Evolutionary conservation across 2,329 filamentous ascomycete genomes (phyloP), one percentile per base, ranked within the genome.

Genomic region (Stagonosporopsis rhizophila): DNA sequence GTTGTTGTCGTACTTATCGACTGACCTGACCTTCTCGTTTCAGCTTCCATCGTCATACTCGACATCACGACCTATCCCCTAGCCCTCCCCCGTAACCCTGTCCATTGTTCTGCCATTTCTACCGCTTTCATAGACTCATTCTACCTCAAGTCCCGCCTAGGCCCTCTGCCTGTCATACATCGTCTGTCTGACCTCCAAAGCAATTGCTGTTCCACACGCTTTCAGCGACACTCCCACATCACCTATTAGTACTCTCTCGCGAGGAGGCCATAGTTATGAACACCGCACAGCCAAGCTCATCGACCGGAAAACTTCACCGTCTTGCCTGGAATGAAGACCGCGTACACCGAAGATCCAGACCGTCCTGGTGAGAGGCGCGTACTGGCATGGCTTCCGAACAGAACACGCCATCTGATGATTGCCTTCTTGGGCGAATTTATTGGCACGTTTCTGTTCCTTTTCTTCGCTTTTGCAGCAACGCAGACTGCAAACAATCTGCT

Each of bases 321-420:
- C 42, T 61, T 80, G 38, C 74, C 77, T 30, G 74, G 74, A 58
- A 78, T 77, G 69, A 76, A 71, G 61, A 50, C 66, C 19, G 59
- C 62, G 5, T 72, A 74, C 56, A 73, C 70, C 20, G 65, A 62
- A 40, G 70, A 76, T 42, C 70, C 72, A 27, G 60, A 62, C 25
- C 68, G 55, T 22, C 69, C 61, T 45, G 69, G 71, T 30, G 78
- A 80, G 64, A 72, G 66, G 40, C 77, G 77, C 19, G 73, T 74
- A 46, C 67, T 78, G 44, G 69, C 71, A 61, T 80, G 78, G 73
- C 69, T 82, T 44, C 78, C 80, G 5, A 80, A 81, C 62, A 68
- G 65, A 51, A 45, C 65, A 39, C 72, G 74, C 55, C 77, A 80
- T 64, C 70, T 81, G 52, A 66, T 81, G 62, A 72, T 82, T 56